Evolutionary conservation across 768 basidiomycete species (phyloP), one percentile per base, ranked within the genome.

Genomic region (Russula ochroleuca): DNA sequence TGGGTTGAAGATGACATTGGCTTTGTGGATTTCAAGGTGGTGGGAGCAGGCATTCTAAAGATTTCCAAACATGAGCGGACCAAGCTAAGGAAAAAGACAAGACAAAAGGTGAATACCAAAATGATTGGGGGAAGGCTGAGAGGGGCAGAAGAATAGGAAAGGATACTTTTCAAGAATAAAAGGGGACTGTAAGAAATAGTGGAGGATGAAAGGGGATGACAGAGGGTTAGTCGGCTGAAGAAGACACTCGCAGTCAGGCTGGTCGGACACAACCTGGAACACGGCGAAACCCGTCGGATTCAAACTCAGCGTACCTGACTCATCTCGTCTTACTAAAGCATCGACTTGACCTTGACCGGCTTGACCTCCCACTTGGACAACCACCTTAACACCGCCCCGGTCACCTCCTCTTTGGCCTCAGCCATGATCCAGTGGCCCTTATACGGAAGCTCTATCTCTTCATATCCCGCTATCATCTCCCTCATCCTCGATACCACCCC

Each of bases 11-110:
- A 35, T 31, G 63, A n/a, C 25, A 35, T 35, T n/a, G 45, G 35
- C 21, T 68, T 58, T 35, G 37, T 35, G 40, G 55, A 19, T 43
- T 57, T 59, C 49, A 59, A 28, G 58, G 62, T 52, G 33, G 64
- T 63, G 23, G 64, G 37, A 40, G 66, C 52, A 61, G 70, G 68
- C 68, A 69, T 70, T 59, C 65, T 68, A 45, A 40, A 51, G 40
- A 38, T 21, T 54, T 40, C 3, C 15, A 61, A 50, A n/a, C 8
- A 28, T 50, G 19, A 63, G 57, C 1, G 15, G 8, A 28, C 7
- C 15, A 19, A 7, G 14, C 3, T 3, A 35, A 37, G 17, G 19
- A 9, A 38, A 40, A 33, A 21, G 56, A 52, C 23, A 11, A 48
- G n/a, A 19, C 1, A 14, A 54, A 57, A 58, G 19, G 33, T 1